Base-by-base conservation (phyloP, 352 stramenopile genomes). In the Phytophthora aleatoria region DNA sequence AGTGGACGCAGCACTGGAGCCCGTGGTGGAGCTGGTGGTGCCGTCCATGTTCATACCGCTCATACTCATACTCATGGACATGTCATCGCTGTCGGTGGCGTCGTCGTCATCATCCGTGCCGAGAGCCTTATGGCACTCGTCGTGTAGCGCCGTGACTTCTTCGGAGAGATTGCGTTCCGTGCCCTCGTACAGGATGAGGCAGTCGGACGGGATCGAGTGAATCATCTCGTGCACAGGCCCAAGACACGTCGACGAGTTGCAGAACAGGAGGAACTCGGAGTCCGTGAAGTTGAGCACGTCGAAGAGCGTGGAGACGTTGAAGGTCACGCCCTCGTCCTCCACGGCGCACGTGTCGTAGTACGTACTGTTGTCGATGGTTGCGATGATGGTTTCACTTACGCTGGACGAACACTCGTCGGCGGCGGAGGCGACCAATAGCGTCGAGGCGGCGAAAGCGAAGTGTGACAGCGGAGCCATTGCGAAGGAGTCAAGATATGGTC, bases 141-240 rank as follows among this genome's bases (percentile, higher is more conserved):
- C 45, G 63, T 89, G 79, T 41, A 89, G 44, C 0, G 64, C 52
- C 5, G 44, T 60, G 62, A 89, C 57, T 42, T 80, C 67, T 9
- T 71, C 69, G 16, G 63, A 74, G 11, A 87, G 53, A 54, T 84
- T 82, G 35, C 72, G 64, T 38, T 69, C 64, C 28, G 62, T 68
- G 54, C 77, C 79, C 3, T 78, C 53, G 66, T 79, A 83, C 28
- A 59, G 62, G 48, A 84, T 78, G 28, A 77, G 61, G 48, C 76
- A 87, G 60, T 77, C 65, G 0, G 68, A 70, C 33, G 75, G 73
- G 28, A 81, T 68, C 8, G 62, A 67, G 57, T 81, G 64, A 41
- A 85, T 47, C 47, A 86, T 67, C 31, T 74, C 67, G 67, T 89
- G 77, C 53, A 89, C 58, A 20, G 80, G 77, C 20, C 71, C 63